Percentiles rank a stretch among this genome's conserved stretches.
Evolutionary conservation across 2,329 filamentous ascomycete genomes (phyloP).

Genomic region (Hymenoscyphus linearis): DNA sequence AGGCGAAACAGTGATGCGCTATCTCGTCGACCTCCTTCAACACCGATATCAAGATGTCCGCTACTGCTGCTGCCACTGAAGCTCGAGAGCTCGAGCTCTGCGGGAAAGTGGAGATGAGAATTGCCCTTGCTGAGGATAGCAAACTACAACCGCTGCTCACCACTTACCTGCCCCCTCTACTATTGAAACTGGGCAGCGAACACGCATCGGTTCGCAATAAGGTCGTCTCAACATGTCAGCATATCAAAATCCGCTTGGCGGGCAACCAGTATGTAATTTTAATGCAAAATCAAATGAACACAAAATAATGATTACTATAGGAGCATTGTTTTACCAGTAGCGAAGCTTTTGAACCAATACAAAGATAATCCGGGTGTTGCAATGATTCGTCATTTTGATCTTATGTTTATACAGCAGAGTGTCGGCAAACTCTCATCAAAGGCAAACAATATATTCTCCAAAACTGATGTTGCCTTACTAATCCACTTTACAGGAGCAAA

Average conservation of each 20-base stretch:
- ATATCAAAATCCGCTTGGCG: conserved; percentile 55
- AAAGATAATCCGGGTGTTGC: conserved; percentile 64
- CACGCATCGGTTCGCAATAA: conserved; percentile 76
- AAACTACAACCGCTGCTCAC: conserved; percentile 76
- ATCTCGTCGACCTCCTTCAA: background rate
- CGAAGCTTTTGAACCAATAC: conserved; percentile 82
- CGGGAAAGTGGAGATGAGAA: conserved; percentile 71
- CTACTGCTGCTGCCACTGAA: conserved; percentile 22
- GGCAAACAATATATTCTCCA: conserved; percentile 31
- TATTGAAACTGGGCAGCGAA: conserved; percentile 82
- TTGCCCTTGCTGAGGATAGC: conserved; percentile 72
- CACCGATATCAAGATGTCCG: conserved; percentile 8
- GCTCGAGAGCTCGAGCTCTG: conserved; percentile 67
- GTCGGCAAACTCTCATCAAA: conserved; percentile 52
- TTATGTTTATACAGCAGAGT: conserved; percentile 86
- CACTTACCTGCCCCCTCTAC: conserved; percentile 72
- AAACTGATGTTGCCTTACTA: background rate
- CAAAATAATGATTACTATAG: conserved; percentile 9
- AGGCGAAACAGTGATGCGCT: conserved; percentile 9
- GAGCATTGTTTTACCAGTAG: conserved; percentile 72
- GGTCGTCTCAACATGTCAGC: conserved; percentile 66
- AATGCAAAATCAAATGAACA: conserved; percentile 15
- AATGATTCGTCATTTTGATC: conserved; percentile 80
- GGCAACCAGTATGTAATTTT: conserved; percentile 31
- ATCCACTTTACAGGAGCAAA: conserved; percentile 50